Percentiles rank a stretch among this genome's conserved stretches.
Conservation (phyloP, 257 asterid species). For the Thymus mandschuricus region DNA sequence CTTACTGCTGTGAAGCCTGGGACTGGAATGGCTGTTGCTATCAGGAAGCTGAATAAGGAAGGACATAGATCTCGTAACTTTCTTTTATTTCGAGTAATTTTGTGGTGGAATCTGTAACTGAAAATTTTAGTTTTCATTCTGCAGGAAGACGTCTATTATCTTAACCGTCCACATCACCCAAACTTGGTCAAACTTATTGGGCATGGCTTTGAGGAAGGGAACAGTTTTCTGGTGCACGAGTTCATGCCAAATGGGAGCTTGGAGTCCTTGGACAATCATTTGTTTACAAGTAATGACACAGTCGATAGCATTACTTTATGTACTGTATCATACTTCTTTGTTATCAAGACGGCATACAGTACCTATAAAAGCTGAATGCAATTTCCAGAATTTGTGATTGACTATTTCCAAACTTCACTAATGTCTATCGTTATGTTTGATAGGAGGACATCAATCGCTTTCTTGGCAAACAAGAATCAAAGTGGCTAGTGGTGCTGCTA, state of each 20-base stretch:
- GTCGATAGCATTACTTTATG: no score
- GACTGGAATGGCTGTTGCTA: slow-evolving; percentile 28
- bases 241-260: slow-evolving; percentile 26
- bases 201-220: slow-evolving; percentile 11
- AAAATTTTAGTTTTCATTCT: neutral
- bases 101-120: neutral
- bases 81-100: neutral
- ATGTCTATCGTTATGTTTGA: slow-evolving; percentile 9
- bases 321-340: neutral
- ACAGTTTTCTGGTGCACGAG: slow-evolving; percentile 14
- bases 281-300: slow-evolving; percentile 16
- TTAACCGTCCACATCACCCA: slow-evolving; percentile 12
- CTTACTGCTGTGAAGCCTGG: slow-evolving; percentile 23
- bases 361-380: no score
- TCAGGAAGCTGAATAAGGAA: neutral
- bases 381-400: neutral
- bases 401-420: neutral
- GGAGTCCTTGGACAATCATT: slow-evolving; percentile 10
- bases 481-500: slow-evolving; percentile 65
- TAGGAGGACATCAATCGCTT: slow-evolving; percentile 50
- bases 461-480: slow-evolving; percentile 61
- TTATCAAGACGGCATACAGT: no score
- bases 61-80: no score
- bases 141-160: slow-evolving; percentile 3
- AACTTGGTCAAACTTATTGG: slow-evolving; percentile 24